Conservation (phyloP, 2,329 filamentous ascomycete species). For the Ambrosiella xylebori region DNA sequence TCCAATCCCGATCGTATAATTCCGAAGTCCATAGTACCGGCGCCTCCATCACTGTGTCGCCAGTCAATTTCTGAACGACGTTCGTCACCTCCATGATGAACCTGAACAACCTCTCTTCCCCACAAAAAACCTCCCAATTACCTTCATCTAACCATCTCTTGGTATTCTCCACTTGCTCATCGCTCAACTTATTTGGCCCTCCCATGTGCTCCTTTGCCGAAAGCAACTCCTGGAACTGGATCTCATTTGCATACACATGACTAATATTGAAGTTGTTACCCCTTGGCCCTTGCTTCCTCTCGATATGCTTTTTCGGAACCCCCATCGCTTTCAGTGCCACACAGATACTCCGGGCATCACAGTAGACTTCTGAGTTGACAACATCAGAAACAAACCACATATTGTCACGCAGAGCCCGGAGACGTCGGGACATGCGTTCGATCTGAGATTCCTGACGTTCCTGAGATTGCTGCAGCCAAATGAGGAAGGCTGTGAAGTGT, state of each 20-base stretch:
- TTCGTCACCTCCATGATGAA: conserved; percentile 82
- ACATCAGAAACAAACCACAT: conserved; percentile 99
- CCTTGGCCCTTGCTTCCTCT: conserved; percentile 26
- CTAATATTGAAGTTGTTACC: conserved; percentile 29
- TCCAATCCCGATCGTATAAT: conserved; percentile 63
- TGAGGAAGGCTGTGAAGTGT: conserved; percentile 65
- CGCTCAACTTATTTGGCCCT: conserved; percentile 87
- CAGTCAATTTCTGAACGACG: conserved; percentile 71
- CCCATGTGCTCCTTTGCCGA: conserved; percentile 70
- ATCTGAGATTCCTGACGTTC: conserved; percentile 59
- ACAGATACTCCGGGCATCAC: conserved; percentile 71
- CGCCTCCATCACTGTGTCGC: conserved; percentile 66
- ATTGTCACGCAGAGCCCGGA: conserved; percentile 71
- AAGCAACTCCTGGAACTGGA: conserved; percentile 73
- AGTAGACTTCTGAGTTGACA: conserved; percentile 73
- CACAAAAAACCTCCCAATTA: conserved; percentile 84
- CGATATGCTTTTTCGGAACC: conserved; percentile 23
- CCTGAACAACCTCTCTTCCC: conserved; percentile 85
- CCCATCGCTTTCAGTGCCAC: conserved; percentile 85
- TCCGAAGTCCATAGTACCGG: conserved; percentile 88
- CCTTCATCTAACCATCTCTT: conserved; percentile 65
- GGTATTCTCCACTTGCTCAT: conserved; percentile 81
- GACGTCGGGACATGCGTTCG: conserved; percentile 54
- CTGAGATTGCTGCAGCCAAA: conserved; percentile 69
- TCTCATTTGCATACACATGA: conserved; percentile 64